Base-by-base conservation (phyloP, 768 basidiomycete genomes). In the Trichaptum fuscoviolaceum region DNA sequence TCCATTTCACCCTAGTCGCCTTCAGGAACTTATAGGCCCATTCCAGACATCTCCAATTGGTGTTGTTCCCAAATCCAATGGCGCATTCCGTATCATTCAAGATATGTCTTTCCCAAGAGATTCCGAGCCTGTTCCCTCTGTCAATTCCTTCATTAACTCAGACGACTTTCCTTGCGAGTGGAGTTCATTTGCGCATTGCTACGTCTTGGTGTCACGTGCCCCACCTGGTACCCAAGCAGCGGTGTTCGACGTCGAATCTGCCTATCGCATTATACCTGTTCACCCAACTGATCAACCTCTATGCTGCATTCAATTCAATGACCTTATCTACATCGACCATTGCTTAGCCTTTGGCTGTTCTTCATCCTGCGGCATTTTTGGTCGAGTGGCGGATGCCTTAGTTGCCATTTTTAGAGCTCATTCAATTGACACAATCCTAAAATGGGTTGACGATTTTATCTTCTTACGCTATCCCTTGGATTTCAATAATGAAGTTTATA, bases 161-260 rank as follows among this genome's bases (percentile, higher is more conserved):
- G 68, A 72, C 26, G 60, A 70, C n/a, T 78, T 75, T 63, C 67
- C 66, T 18, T 75, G 74, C 66, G 75, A 63, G 15, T 79, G 78
- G 77, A 75, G 77, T 0, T 76, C 76, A 0, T 79, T 78, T 61
- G 65, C 68, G 0, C 67, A 73, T 6, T 71, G 71, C 25, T 71
- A 62, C 23, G 63, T 71, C 0, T n/a, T 75, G 4, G 70, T 79
- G 0, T 68, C 73, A 6, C 63, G 71, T 26, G 73, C 77, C 0
- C 81, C 81, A 0, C 66, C 68, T 0, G 77, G 77, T 17, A 69
- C 78, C 0, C 69, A 77, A 63, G 81, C 72, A 0, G 75, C 80
- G 0, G 75, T 78, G 0, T 75, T 79, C 34, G 80, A 83, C 60
- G 73, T 82, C 7, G 74, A 77, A 25, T 68, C 78, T 0, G 78